These are phyloP conservation scores for Penicillium olsonii DNA, from an alignment of 2,329 filamentous ascomycete species.

Conservation along the genomic window DNA sequence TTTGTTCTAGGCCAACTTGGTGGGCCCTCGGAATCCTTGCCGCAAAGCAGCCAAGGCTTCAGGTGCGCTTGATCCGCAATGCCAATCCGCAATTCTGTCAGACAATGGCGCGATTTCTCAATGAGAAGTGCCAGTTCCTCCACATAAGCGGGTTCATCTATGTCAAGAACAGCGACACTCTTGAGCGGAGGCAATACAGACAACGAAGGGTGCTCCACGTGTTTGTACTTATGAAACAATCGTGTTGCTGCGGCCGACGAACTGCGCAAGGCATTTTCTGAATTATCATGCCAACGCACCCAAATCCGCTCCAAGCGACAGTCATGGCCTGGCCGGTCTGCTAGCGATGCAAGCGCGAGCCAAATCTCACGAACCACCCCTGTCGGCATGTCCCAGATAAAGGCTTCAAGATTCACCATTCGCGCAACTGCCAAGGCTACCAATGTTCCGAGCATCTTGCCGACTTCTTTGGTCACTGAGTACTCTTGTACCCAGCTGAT, in stretches of 20 bases:
- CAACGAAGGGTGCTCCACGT: conserved; percentile 77
- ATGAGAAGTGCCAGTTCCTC: conserved; percentile 81
- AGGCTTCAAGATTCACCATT: conserved; percentile 79
- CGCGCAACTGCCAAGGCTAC: conserved; percentile 77
- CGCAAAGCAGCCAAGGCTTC: conserved; percentile 28
- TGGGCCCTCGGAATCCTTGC: conserved; percentile 13
- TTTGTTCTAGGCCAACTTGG: conserved; percentile 35
- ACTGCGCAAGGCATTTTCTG: conserved; percentile 42
- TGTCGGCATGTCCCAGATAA: conserved; percentile 88
- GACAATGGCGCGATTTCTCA: conserved; percentile 64
- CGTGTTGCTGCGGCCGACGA: conserved; percentile 20
- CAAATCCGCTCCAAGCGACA: conserved; percentile 73
- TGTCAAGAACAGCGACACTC: conserved; percentile 74
- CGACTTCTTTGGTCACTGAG: conserved; percentile 77
- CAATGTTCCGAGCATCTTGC: conserved; percentile 84
- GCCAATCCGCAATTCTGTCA: conserved; percentile 73
- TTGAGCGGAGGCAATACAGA: conserved; percentile 74
- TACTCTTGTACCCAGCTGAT: conserved; percentile 78
- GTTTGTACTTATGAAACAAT: conserved; percentile 55
- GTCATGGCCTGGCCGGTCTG: conserved; percentile 61
- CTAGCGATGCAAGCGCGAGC: conserved; percentile 72
- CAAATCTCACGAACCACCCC: conserved; percentile 80
- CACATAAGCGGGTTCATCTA: conserved; percentile 79
- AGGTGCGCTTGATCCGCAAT: conserved; percentile 54
- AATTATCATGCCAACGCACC: conserved; percentile 82